Conservation (phyloP, 495 filamentous ascomycete species). For the Podospora tetraspora region DNA sequence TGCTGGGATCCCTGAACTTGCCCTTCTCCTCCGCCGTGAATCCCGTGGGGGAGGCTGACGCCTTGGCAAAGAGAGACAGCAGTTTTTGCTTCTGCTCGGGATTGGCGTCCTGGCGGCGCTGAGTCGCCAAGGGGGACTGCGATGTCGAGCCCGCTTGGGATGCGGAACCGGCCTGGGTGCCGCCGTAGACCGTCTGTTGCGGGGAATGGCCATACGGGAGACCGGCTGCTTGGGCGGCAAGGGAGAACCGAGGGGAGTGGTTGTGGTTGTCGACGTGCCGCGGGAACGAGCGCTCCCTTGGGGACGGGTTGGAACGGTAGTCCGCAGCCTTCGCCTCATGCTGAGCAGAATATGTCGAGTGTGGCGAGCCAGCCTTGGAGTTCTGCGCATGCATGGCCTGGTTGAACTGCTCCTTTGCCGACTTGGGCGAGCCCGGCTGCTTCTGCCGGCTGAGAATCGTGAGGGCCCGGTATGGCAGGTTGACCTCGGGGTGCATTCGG, state of each 20-base stretch:
- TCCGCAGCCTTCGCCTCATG: slow-evolving; percentile 13
- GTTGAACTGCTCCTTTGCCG: slow-evolving; percentile 9
- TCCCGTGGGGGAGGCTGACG: slow-evolving; percentile 31
- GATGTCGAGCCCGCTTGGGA: slow-evolving; percentile 11
- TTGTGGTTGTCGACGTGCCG: slow-evolving; percentile 20
- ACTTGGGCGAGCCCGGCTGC: slow-evolving; percentile 16
- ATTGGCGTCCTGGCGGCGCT: slow-evolving; percentile 32
- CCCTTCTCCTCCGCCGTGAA: slow-evolving; percentile 44
- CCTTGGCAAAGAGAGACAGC: slow-evolving; percentile 67
- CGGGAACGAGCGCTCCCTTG: slow-evolving; percentile 16
- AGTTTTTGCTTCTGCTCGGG: slow-evolving; percentile 62
- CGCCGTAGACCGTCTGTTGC: slow-evolving; percentile 7
- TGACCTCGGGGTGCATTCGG: slow-evolving; percentile 36
- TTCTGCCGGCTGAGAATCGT: slow-evolving; percentile 39
- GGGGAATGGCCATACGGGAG: slow-evolving; percentile 20
- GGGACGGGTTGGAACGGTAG: slow-evolving; percentile 19
- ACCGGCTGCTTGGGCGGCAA: slow-evolving; percentile 18
- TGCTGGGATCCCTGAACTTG: slow-evolving; percentile 30
- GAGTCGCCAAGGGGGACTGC: slow-evolving; percentile 14
- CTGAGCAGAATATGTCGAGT: background rate
- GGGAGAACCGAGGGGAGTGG: slow-evolving; percentile 17
- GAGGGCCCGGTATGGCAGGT: slow-evolving; percentile 38
- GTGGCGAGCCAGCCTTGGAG: slow-evolving; percentile 6
- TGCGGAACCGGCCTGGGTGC: slow-evolving; percentile 10
- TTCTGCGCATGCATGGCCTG: slow-evolving; percentile 6